Conservation (phyloP, 31 red algal species). For the Endocladia muricata region DNA sequence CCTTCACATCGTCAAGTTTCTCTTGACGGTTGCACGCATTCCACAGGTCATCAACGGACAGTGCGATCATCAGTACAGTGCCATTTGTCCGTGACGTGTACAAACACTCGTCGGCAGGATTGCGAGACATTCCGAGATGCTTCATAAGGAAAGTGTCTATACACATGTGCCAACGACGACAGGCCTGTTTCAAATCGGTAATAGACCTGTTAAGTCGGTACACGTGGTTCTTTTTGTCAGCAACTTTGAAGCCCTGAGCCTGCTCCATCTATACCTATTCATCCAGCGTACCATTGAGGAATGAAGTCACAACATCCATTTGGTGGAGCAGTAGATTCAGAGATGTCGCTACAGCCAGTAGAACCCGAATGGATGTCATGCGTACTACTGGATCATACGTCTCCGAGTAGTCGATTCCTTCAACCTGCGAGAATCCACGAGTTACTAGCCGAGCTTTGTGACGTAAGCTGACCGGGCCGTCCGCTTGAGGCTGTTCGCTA, state of each 20-base stretch:
- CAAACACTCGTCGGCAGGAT: not conserved
- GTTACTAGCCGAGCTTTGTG: not conserved
- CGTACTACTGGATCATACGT: not conserved
- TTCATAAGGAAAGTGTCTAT: not conserved
- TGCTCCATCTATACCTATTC: not conserved
- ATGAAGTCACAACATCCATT: not conserved
- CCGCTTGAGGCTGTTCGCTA: not conserved
- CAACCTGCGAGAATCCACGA: not conserved
- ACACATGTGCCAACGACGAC: not conserved
- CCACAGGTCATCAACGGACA: not conserved
- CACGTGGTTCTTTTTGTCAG: not conserved
- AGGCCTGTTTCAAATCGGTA: not conserved
- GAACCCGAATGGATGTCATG: not conserved
- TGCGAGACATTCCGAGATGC: not conserved
- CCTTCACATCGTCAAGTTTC: not conserved
- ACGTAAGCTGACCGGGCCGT: not conserved
- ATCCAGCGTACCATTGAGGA: not conserved
- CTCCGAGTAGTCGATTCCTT: not conserved
- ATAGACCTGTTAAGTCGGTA: not conserved
- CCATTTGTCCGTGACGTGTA: not conserved
- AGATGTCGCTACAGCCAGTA: too few species aligned
- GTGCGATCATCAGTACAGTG: not conserved
- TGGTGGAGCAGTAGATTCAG: too few species aligned
- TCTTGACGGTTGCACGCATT: not conserved
- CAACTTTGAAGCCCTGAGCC: not conserved